Conservation (phyloP, 805 yeast species). For the Yamadazyma phyllophila region DNA sequence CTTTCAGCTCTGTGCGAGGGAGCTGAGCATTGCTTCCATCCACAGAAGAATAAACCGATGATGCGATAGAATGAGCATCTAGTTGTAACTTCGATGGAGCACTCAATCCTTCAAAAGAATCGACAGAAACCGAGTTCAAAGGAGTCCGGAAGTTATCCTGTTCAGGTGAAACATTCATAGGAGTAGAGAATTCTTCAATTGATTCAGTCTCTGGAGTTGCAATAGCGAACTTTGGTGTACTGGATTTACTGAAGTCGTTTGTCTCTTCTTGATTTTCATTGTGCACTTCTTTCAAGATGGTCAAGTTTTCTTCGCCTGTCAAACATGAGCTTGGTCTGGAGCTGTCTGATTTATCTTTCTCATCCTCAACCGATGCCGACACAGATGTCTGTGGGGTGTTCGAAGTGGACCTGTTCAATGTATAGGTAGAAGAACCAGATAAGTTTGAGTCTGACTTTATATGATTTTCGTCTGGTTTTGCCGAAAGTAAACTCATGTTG, state of each 20-base stretch:
- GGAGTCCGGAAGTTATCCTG: too few species aligned
- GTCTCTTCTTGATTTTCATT: constrained; percentile 3
- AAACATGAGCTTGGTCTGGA: constrained; percentile 8
- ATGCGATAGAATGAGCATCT: not conserved
- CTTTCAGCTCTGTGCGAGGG: not conserved
- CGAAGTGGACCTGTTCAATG: constrained; percentile 13
- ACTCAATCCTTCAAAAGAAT: too few species aligned
- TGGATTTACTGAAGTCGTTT: not conserved
- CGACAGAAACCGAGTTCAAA: too few species aligned
- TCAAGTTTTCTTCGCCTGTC: constrained; percentile 4
- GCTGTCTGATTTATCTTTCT: constrained; percentile 5
- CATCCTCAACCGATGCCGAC: constrained; percentile 8
- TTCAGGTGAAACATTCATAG: not conserved
- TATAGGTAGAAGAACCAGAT: constrained; percentile 6
- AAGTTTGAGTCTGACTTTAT: constrained; percentile 12
- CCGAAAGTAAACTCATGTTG: constrained; percentile 4
- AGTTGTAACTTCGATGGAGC: not conserved
- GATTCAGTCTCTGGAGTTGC: constrained; percentile 6
- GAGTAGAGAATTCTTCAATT: constrained; percentile 8
- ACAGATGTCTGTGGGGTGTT: constrained; percentile 16
- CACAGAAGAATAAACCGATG: constrained; percentile 6
- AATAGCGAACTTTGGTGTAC: not conserved
- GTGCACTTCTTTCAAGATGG: constrained; percentile 5
- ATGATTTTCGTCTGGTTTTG: constrained; percentile 10
- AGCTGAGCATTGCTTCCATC: not conserved